These are phyloP conservation scores for Pichia nakasei DNA, from an alignment of 805 yeast species.

Conservation along the genomic window DNA sequence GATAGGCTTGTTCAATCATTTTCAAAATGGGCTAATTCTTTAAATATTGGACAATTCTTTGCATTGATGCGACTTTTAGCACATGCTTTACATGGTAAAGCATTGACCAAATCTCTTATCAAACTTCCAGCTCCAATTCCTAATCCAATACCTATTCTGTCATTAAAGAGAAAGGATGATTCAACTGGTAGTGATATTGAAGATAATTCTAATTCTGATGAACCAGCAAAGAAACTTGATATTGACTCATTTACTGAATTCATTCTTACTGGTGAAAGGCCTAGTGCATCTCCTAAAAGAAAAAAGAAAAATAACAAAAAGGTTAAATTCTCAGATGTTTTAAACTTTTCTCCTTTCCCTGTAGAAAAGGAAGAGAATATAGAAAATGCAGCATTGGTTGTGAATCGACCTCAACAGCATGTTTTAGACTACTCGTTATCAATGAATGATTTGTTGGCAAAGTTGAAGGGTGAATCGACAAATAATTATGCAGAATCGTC, in stretches of 20 bases:
- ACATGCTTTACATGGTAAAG: constrained; percentile 44
- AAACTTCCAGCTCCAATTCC: constrained; percentile 58
- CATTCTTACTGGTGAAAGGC: constrained; percentile 72
- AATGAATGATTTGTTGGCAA: constrained; percentile 62
- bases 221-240: constrained; percentile 42
- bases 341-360: constrained; percentile 30
- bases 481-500: background rate
- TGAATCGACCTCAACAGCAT: constrained; percentile 13
- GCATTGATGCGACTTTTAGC: constrained; percentile 75
- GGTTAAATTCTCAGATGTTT: constrained; percentile 66
- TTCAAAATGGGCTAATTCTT: constrained; percentile 44
- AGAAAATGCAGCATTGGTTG: background rate
- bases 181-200: constrained; percentile 7
- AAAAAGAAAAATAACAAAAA: constrained; percentile 38
- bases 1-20: constrained; percentile 43
- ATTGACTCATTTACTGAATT: constrained; percentile 81
- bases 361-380: constrained; percentile 9
- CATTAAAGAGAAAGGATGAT: constrained; percentile 39
- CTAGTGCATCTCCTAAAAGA: constrained; percentile 28
- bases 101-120: constrained; percentile 49
- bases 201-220: background rate
- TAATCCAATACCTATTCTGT: constrained; percentile 68
- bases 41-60: constrained; percentile 86
- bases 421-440: constrained; percentile 56
- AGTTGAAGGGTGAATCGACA: constrained; percentile 26